These are phyloP conservation scores for Alternaria sp. DNA, from an alignment of 2,329 filamentous ascomycete genomes.

Conservation along the genomic window DNA sequence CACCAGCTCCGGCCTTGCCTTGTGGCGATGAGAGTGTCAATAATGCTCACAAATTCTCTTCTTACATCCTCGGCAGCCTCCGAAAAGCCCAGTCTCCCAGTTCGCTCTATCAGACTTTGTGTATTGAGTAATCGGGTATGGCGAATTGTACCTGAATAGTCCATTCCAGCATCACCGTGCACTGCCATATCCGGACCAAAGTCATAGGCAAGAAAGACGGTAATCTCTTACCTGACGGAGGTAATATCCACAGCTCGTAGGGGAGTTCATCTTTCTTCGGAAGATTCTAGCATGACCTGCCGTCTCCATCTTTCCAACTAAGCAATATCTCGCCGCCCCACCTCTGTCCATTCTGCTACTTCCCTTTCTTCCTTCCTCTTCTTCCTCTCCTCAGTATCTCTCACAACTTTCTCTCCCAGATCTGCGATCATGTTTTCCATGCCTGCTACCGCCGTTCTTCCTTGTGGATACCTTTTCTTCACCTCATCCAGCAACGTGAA, in stretches of 20 bases:
- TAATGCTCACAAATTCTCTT: background rate
- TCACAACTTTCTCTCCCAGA: background rate
- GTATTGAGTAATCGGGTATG: background rate
- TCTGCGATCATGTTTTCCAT: background rate
- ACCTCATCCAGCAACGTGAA: background rate
- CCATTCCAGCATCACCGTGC: background rate
- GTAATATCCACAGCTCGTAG: background rate
- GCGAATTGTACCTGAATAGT: background rate
- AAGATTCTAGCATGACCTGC: too few relatives aligned
- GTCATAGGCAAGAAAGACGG: background rate
- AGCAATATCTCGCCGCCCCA: background rate
- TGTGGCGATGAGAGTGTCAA: background rate
- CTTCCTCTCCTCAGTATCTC: background rate
- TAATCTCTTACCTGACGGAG: background rate
- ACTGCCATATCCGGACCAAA: background rate
- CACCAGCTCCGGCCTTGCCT: background rate
- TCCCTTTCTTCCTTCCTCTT: background rate
- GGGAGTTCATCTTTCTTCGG: background rate
- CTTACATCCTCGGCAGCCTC: background rate
- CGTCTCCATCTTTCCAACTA: too few relatives aligned
- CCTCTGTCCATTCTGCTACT: background rate
- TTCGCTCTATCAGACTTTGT: background rate
- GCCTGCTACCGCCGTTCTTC: background rate
- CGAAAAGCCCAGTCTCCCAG: background rate
- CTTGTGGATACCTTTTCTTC: slow-evolving; percentile 1